These are phyloP conservation scores for Nemania abortiva DNA, from an alignment of 2,329 filamentous ascomycete genomes.

Conservation along the genomic window DNA sequence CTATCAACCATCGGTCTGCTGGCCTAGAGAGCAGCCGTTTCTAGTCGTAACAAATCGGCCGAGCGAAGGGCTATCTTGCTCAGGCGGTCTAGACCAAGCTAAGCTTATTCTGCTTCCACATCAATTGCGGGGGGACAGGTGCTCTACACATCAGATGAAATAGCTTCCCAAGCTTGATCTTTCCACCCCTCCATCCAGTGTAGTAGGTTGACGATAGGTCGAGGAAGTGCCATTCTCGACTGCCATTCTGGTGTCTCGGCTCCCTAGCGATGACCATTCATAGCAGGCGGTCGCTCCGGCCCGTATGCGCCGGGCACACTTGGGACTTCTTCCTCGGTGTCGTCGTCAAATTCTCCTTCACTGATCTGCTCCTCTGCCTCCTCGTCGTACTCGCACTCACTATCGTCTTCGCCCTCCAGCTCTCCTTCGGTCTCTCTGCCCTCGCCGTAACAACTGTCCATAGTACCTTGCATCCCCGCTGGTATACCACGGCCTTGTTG, in stretches of 20 bases:
- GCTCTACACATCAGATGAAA: conserved; percentile 28
- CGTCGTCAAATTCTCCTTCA: conserved; percentile 60
- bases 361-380: conserved; percentile 62
- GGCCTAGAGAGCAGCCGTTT: conserved; percentile 20
- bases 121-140: conserved; percentile 4
- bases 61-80: conserved; percentile 4
- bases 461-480: conserved; percentile 71
- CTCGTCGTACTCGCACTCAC: conserved; percentile 74
- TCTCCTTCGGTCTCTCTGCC: conserved; percentile 73
- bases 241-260: conserved; percentile 41
- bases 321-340: conserved; percentile 63
- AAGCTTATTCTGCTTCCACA: background rate
- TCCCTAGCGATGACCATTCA: conserved; percentile 51
- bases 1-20: conserved; percentile 25
- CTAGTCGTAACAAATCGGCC: conserved; percentile 5
- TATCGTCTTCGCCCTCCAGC: conserved; percentile 69
- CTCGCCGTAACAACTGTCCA: conserved; percentile 71
- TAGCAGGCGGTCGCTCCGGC: conserved; percentile 49
- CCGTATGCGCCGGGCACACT: conserved; percentile 48
- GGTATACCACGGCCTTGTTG: conserved; percentile 85
- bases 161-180: conserved; percentile 20
- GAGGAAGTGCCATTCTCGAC: conserved; percentile 26
- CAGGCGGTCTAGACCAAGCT: conserved; percentile 8
- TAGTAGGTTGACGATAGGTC: conserved; percentile 26
- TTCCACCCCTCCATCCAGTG: conserved; percentile 25